phyloP scores from a whole-genome alignment of 2,329 filamentous ascomycete species.

The Colletotrichum tropicale region DNA sequence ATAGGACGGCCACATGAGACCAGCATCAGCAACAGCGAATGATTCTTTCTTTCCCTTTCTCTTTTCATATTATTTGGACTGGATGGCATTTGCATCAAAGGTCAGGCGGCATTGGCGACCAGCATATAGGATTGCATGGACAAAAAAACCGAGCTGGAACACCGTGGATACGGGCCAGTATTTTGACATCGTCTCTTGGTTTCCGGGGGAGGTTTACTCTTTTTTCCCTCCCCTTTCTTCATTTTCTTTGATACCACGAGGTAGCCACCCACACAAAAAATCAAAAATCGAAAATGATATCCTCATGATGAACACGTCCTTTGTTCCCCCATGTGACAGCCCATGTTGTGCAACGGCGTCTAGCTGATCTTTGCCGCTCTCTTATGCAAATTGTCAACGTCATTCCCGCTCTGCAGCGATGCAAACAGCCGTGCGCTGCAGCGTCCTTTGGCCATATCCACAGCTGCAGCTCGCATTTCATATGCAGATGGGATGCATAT shows the following conservation, averaged over 20 bases:
- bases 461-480: background rate
- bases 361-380: background rate
- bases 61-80: background rate
- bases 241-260: constrained; percentile 13
- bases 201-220: background rate
- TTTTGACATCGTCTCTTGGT: background rate
- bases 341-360: background rate
- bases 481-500: background rate
- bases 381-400: background rate
- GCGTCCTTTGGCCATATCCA: background rate
- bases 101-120: constrained; percentile 6
- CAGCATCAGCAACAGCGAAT: constrained; percentile 22
- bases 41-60: background rate
- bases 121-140: constrained; percentile 19
- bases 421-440: background rate
- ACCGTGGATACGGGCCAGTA: constrained; percentile 4
- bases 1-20: constrained; percentile 16
- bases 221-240: background rate
- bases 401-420: background rate
- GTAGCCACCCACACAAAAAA: background rate
- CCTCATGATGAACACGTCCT: background rate
- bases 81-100: constrained; percentile 12
- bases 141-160: background rate
- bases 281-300: background rate
- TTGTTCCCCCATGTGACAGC: background rate